Conservation (phyloP, 768 basidiomycete species). For the Rhodosporidiobolus odoratus region DNA sequence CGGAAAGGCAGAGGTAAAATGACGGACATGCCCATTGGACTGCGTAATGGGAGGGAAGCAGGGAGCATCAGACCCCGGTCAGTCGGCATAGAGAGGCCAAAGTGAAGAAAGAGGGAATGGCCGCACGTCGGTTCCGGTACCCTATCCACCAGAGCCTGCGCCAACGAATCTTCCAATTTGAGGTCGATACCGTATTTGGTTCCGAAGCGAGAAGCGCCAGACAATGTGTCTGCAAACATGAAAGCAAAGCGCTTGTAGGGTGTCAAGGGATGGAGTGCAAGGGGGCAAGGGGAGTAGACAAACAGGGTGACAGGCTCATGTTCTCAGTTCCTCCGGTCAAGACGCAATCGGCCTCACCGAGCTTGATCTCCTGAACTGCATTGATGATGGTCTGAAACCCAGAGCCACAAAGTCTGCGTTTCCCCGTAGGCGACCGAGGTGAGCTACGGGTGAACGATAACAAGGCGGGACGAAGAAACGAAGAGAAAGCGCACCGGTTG, state of each 20-base stretch:
- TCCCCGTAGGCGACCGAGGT: not conserved
- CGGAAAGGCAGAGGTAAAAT: not conserved
- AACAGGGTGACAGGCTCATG: slow-evolving; percentile 42
- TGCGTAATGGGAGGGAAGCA: not conserved
- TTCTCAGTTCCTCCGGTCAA: slow-evolving; percentile 48
- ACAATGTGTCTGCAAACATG: slow-evolving; percentile 41
- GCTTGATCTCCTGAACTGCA: slow-evolving; percentile 48
- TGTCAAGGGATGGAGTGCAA: slow-evolving; percentile 41
- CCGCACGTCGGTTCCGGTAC: slow-evolving; percentile 47
- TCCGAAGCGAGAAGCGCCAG: slow-evolving; percentile 46
- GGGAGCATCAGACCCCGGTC: no score
- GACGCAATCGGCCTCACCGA: slow-evolving; percentile 48
- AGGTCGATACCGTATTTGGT: slow-evolving; percentile 48
- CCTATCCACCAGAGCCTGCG: slow-evolving; percentile 47
- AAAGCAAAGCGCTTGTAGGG: not conserved
- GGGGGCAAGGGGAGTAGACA: slow-evolving; percentile 3
- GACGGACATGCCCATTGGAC: slow-evolving; percentile 31
- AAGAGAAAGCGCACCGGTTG: slow-evolving; percentile 44
- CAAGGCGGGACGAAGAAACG: not conserved
- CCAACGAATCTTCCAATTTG: slow-evolving; percentile 49
- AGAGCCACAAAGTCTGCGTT: slow-evolving; percentile 46
- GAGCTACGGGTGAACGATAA: not conserved
- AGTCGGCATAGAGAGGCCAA: not conserved
- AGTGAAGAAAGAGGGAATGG: slow-evolving; percentile 4
- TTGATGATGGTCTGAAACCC: slow-evolving; percentile 49